Conservation (phyloP, 345 rosid species). For the Lagerstroemia speciosa region DNA sequence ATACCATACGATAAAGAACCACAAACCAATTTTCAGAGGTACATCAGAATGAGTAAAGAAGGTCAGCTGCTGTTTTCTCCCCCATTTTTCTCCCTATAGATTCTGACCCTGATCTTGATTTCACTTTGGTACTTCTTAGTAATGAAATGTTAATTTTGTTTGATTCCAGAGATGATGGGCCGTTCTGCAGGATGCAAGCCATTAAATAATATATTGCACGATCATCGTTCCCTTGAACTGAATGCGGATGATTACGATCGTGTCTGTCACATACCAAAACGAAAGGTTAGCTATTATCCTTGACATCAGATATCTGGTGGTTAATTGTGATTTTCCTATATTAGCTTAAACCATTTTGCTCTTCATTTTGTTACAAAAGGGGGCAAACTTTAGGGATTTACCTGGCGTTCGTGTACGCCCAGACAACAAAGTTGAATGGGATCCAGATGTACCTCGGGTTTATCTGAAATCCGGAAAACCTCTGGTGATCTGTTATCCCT, state of each 20-base stretch:
- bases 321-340: too few species aligned
- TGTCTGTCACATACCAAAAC: slow-evolving; percentile 39
- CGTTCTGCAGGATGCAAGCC: neutral
- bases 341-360: neutral
- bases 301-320: neutral
- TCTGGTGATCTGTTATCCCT: slow-evolving; percentile 27
- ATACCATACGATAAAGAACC: slow-evolving; percentile 34
- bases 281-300: slow-evolving; percentile 22
- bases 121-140: neutral
- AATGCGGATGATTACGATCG: slow-evolving; percentile 43
- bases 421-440: slow-evolving; percentile 36
- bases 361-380: slow-evolving; percentile 29
- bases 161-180: slow-evolving; percentile 23
- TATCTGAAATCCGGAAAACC: slow-evolving; percentile 34
- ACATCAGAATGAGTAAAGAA: slow-evolving; percentile 27
- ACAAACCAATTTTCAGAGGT: slow-evolving; percentile 35
- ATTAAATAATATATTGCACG: slow-evolving; percentile 19
- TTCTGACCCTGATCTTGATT: neutral
- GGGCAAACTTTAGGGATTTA: slow-evolving; percentile 55
- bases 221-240: slow-evolving; percentile 36
- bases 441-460: slow-evolving; percentile 17
- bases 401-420: slow-evolving; percentile 43
- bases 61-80: slow-evolving; percentile 17
- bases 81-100: too few species aligned
- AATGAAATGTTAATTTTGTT: neutral